These are phyloP conservation scores for Mrakia gelida DNA, from an alignment of 768 basidiomycete species.

Conservation along the genomic window DNA sequence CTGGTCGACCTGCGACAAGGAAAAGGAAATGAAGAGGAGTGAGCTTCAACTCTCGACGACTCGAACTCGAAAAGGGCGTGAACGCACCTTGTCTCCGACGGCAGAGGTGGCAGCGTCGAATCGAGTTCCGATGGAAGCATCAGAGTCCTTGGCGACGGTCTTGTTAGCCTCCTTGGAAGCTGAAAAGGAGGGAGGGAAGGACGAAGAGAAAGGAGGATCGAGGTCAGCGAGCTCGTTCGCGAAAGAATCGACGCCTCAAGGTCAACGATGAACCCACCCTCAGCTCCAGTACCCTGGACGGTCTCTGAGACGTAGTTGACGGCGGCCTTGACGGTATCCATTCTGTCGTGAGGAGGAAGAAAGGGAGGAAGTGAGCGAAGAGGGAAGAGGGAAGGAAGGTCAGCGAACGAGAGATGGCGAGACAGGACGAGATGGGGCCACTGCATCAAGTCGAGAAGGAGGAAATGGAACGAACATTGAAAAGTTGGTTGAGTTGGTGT, in stretches of 20 bases:
- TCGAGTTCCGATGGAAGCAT: constrained; percentile 26
- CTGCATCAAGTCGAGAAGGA: too few species aligned
- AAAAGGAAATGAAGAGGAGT: too few species aligned
- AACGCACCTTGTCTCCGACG: constrained; percentile 5
- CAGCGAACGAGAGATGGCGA: too few species aligned
- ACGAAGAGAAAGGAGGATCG: neutral
- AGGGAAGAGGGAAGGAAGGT: neutral
- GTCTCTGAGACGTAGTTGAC: constrained; percentile 27
- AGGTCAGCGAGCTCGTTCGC: neutral
- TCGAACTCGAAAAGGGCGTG: too few species aligned
- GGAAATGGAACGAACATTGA: too few species aligned
- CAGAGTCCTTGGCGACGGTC: constrained; percentile 27
- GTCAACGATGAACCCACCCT: too few species aligned
- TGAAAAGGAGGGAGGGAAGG: too few species aligned
- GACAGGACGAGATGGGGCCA: too few species aligned
- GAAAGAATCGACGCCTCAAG: neutral
- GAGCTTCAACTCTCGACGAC: too few species aligned
- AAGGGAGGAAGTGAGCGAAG: neutral
- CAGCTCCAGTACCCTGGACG: neutral
- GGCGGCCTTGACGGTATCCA: constrained; percentile 19
- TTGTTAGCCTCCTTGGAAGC: neutral
- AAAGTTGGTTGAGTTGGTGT: too few species aligned
- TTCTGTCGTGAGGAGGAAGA: neutral
- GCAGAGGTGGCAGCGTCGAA: neutral
- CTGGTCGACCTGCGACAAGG: too few species aligned